Base-by-base conservation (phyloP, 106 monocot genomes). In the Dendrobium nobile region DNA sequence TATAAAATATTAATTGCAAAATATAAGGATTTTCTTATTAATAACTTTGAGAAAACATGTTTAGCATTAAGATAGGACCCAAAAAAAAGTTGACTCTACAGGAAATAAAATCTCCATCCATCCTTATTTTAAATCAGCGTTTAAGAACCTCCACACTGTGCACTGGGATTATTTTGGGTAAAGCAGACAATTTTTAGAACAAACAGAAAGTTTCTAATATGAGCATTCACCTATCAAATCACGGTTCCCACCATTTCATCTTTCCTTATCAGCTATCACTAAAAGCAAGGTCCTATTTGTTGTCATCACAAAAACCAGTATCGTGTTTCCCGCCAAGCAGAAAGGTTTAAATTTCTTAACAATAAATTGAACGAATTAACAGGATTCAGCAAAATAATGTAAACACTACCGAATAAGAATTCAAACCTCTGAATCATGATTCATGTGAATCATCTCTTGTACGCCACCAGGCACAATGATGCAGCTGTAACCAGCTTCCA, bases 361-460 rank as follows among this genome's bases (percentile, higher is more conserved):
- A 70, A 28, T 37, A 70, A 70, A 64, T 22, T 24, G 26, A 64
- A 70, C 33, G 33, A 70, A 70, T 37, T 33, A 70, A 22, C 13
- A 70, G 33, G 70, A 5, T 61, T 70, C 2, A 70, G 13, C 33
- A 70, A 70, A 70, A 68, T 13, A 37, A 70, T 70, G 24, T 61
- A 61, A 61, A 4, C 61, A 61, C 61, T 20, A 61, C n/a, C 4
- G 33, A 70, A 15, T 33, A 70, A 70, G 70, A 70, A 33, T 70
- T 15, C 33, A 70, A 70, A 97, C 97, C 97, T 97, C 97, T 41
- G 88, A 84, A 67, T 92, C 85, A 80, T 87, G 85, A 45, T 94
- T 91, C 97, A 94, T 94, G 81, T 92, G 84, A 78, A 91, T 82
- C 51, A 91, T 88, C 77, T 97, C 96, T 79, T 87, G 93, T 27